Evolutionary conservation across 1,284 basidiomycete genomes (phyloP), one percentile per base, ranked within the genome.

Genomic region (Tilletia indica): DNA sequence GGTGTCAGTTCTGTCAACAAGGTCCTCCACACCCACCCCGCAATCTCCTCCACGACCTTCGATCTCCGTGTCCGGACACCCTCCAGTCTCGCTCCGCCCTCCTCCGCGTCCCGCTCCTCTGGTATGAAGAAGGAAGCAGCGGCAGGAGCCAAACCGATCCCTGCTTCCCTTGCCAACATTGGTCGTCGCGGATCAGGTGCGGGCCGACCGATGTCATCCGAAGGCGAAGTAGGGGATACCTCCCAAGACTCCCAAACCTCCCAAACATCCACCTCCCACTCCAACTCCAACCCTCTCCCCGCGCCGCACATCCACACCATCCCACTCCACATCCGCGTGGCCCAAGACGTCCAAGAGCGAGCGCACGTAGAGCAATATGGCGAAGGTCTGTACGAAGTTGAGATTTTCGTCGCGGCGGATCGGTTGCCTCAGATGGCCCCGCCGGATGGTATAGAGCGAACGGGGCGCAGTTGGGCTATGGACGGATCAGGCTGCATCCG

Each of bases 311-410:
- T 45, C 42, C 42, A 45, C 42, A 45, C 42, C 42, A 73, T 77
- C 21, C 36, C 70, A n/a, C 71, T 79, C 4, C 54, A 70, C 0
- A 63, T 78, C 36, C 74, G 74, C 42, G 73, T 73, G 2, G 76
- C 77, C 2, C 74, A 78, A 48, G 76, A 77, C 70, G 73, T 73
- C 2, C 71, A 72, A 14, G 77, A 80, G 25, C 19, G 47, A 2
- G 38, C 67, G 19, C 79, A 76, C 76, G 64, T 80, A 38, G 42
- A 73, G n/a, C 47, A 69, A 14, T 71, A 77, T 42, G 78, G 78
- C 2, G 73, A 76, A 34, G 77, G 77, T 0, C 48, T 79, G 21
- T 79, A 74, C 48, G 78, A 79, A 61, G 75, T 79, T 11, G 76
- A 72, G 3, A 49, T 79, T 36, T 49, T 56, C 72, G 76, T 77